Base-by-base conservation (phyloP, 257 asterid genomes). In the Ophiorrhiza pumila region DNA sequence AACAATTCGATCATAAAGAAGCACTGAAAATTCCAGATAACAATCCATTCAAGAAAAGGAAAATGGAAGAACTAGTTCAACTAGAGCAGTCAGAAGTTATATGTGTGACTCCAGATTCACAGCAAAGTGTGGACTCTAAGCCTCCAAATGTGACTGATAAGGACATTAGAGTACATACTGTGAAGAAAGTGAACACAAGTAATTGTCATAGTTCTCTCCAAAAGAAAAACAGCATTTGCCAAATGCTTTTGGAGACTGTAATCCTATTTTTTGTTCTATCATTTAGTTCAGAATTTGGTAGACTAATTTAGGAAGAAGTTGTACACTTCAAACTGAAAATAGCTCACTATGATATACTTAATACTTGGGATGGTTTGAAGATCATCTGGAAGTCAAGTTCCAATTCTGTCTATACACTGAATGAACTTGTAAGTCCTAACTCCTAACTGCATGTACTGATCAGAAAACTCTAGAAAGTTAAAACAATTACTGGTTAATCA, bases 1-100 rank as follows among this genome's bases (percentile, higher is more conserved):
- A 50, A 53, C 46, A 63, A 22, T 22, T 41, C n/a, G n/a, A n/a
- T n/a, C 39, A 23, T 42, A 82, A 68, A 52, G 59, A 63, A 18
- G 65, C 70, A 13, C 76, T 41, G 9, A 75, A 74, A 20, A 32
- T 75, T 67, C 94, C 91, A 18, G 53, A 74, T 65, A 86, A 88
- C 87, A 88, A 86, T 73, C 94, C 94, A 7, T 88, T 86, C 72
- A 88, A 82, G 84, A 87, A 81, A 77, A 76, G 72, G 59, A 85
- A 81, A 72, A 76, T 74, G 22, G 86, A 75, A 9, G 85, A 85
- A n/a, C n/a, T n/a, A 74, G 69, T 77, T 70, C 77, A 70, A 61
- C 43, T 52, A 68, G 69, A 80, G 46, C 74, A 77, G 65, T 37
- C 75, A 31, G 85, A 82, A 67, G 46, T 73, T 23, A 35, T 72